Conservation (phyloP, 768 basidiomycete species). For the Pleurotus pulmonarius region DNA sequence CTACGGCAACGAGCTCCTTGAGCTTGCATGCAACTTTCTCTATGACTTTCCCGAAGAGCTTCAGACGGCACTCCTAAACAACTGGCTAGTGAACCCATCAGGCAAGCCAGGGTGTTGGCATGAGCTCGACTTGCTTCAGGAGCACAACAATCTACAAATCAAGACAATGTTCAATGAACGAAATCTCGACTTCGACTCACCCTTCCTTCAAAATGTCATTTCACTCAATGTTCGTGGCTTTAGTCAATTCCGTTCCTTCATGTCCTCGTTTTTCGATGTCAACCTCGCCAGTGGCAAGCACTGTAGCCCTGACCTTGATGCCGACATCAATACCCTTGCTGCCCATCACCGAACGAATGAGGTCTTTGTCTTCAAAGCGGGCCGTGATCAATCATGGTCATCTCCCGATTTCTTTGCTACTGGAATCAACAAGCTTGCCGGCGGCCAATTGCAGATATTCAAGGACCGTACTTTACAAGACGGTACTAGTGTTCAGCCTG, state of each 20-base stretch:
- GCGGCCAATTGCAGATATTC: not conserved
- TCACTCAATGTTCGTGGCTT: not conserved
- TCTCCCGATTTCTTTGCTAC: not conserved
- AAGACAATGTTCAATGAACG: constrained; percentile 10
- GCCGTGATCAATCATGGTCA: not conserved
- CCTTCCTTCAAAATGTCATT: not conserved
- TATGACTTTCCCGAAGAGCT: constrained; percentile 12
- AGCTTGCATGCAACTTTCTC: constrained; percentile 15
- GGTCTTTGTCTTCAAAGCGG: not conserved
- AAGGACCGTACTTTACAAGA: not conserved
- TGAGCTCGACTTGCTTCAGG: constrained; percentile 14
- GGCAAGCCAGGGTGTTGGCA: constrained; percentile 11
- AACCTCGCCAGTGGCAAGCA: not conserved
- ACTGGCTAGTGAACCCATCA: constrained; percentile 15
- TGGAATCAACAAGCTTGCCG: not conserved
- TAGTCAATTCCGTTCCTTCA: not conserved
- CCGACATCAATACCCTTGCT: not conserved
- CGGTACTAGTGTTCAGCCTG: not conserved
- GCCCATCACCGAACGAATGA: not conserved
- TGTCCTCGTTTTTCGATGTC: not conserved
- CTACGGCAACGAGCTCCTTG: constrained; percentile 17
- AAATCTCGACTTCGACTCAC: not conserved
- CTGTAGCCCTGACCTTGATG: not conserved
- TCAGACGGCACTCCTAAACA: constrained; percentile 8
- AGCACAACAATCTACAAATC: constrained; percentile 15